Evolutionary conservation across 1,284 basidiomycete species (phyloP), one percentile per base, ranked within the genome.

Genomic region (Schizophyllum amplum): DNA sequence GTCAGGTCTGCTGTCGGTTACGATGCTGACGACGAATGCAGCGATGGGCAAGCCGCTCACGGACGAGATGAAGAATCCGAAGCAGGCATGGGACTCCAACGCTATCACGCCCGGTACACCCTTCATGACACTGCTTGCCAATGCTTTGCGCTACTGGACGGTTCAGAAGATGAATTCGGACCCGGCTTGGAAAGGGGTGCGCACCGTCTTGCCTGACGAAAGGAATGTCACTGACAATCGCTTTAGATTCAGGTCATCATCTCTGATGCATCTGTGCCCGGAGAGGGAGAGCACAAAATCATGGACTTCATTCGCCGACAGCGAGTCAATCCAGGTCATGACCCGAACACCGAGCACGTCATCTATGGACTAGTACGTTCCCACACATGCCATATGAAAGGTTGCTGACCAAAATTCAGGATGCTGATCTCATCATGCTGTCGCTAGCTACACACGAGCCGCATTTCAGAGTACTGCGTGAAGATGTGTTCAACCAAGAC

Each of bases 261-360:
- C 60, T 99, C 97, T 1, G 97, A 99, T 65, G 93, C 96, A 1
- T 89, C 90, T 57, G 97, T 99, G 9, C 96, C 96, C 1, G 96
- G 96, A 62, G 97, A 99, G 73, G 97, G 97, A 68, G 97, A 99
- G 72, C 97, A 99, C 75, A 99, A 99, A 77, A 98, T 99, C 64
- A 98, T 99, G 93, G 97, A 99, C 68, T 98, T 86, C 71, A 97
- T 99, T 63, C 81, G 97, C 59, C 82, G 95, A 52, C 94, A 98
- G 67, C 82, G 97, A 53, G 80, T 82, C 52, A 91, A 97, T 67
- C 82, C 85, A 27, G 87, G 87, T 11, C 90, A 98, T 74, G 90
- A 99, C 71, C 88, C 97, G 25, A 99, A 99, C 69, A 98, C 94
- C 3, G 80, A 81, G 50, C 97, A 99, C 70, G 95, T 98, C 61